Conservation (phyloP, 2,329 filamentous ascomycete species). For the Coniochaeta sp. region DNA sequence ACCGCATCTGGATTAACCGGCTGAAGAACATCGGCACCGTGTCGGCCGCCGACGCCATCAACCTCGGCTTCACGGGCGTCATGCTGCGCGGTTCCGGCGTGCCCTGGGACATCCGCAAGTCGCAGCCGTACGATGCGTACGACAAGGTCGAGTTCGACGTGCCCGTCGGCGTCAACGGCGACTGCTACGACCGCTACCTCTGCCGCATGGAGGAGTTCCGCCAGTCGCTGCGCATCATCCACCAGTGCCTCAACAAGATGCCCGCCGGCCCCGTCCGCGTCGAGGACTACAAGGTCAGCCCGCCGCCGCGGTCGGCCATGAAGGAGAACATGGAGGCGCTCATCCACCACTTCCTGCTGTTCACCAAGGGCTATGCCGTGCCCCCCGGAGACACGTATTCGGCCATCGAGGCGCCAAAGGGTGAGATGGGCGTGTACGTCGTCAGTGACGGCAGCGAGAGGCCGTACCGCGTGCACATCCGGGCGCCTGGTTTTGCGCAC, state of each 20-base stretch:
- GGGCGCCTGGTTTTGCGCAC: slow-evolving; percentile 94
- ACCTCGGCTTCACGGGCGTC: slow-evolving; percentile 92
- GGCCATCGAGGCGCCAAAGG: slow-evolving; percentile 98
- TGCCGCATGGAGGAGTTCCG: slow-evolving; percentile 99
- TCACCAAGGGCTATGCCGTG: slow-evolving; percentile 96
- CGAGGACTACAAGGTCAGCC: slow-evolving; percentile 97
- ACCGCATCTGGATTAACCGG: slow-evolving; percentile 97
- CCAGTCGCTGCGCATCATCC: slow-evolving; percentile 94
- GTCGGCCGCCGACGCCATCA: slow-evolving; percentile 85
- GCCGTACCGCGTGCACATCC: slow-evolving; percentile 95
- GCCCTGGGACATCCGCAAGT: slow-evolving; percentile 95
- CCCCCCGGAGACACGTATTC: slow-evolving; percentile 97
- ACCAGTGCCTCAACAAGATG: slow-evolving; percentile 99
- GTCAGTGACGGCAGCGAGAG: slow-evolving; percentile 95
- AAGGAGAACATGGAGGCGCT: slow-evolving; percentile 99
- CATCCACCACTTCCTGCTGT: slow-evolving; percentile 98
- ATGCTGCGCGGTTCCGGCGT: slow-evolving; percentile 97
- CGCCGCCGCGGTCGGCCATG: slow-evolving; percentile 94
- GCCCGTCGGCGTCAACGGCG: slow-evolving; percentile 90
- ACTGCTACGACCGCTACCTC: slow-evolving; percentile 98
- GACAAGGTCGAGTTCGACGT: slow-evolving; percentile 98
- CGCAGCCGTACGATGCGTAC: slow-evolving; percentile 94
- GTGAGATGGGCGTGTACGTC: slow-evolving; percentile 96
- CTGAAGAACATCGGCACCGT: slow-evolving; percentile 90
- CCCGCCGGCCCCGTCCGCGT: slow-evolving; percentile 87